A percentile compares a stretch with the other conserved stretches of the same genome.
These are phyloP conservation scores for Mortierella sp. DNA, from an alignment of 371 early-diverging fungal genomes.

Conservation along the genomic window DNA sequence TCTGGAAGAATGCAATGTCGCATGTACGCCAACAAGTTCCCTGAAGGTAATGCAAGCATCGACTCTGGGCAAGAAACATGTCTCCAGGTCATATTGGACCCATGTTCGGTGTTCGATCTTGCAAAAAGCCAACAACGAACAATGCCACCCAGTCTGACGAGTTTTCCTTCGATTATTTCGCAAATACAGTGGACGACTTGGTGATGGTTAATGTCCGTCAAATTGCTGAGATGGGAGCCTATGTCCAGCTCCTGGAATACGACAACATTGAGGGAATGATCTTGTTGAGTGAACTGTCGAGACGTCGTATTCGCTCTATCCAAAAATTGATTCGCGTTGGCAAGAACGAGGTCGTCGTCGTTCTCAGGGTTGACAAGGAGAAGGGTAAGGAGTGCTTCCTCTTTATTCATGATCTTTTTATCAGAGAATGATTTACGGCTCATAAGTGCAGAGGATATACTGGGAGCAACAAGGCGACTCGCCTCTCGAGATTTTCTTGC, in stretches of 20 bases:
- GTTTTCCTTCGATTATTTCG: background rate
- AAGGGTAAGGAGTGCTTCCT: conserved; percentile 76
- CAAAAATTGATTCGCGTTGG: conserved; percentile 98
- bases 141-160: background rate
- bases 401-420: too few species aligned
- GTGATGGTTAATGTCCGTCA: conserved; percentile 99
- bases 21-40: conserved; percentile 96
- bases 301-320: conserved; percentile 98
- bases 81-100: too few species aligned
- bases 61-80: too few species aligned
- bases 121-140: background rate
- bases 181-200: conserved; percentile 85
- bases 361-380: conserved; percentile 98
- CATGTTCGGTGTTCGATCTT: background rate
- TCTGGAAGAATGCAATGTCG: conserved; percentile 74
- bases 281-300: conserved; percentile 94
- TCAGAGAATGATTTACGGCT: too few species aligned
- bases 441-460: too few species aligned
- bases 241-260: conserved; percentile 94
- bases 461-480: too few species aligned
- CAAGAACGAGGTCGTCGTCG: conserved; percentile 96
- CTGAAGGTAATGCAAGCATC: conserved; percentile 65
- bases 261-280: conserved; percentile 98
- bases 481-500: too few species aligned
- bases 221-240: conserved; percentile 98